Evolutionary conservation across 345 rosid genomes (phyloP).

Genomic region (Aquilaria sinensis): DNA sequence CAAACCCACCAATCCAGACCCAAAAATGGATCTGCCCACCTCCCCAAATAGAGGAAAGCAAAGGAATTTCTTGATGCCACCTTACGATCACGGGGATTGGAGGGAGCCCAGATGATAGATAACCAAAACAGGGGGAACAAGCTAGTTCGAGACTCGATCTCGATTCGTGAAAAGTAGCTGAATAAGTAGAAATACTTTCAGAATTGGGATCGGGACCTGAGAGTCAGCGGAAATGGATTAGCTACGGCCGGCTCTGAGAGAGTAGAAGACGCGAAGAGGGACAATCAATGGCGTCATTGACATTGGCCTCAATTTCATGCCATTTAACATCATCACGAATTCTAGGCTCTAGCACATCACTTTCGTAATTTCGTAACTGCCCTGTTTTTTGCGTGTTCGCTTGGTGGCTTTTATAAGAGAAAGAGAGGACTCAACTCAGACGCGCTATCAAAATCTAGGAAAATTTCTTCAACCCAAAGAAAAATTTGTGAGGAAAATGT

Average conservation of each 20-base stretch:
- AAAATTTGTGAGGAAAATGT: not conserved
- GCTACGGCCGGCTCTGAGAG: not conserved
- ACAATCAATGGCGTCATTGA: constrained; percentile 1
- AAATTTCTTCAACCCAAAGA: too few relatives aligned
- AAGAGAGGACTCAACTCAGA: not conserved
- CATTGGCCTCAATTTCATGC: not conserved
- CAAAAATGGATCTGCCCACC: constrained; percentile 40
- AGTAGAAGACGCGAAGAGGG: constrained; percentile 6
- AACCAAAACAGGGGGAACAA: not conserved
- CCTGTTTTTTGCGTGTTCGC: too few relatives aligned
- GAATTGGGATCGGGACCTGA: not conserved
- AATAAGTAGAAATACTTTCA: not conserved
- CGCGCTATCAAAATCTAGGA: not conserved
- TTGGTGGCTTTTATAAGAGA: not conserved
- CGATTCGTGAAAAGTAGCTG: not conserved
- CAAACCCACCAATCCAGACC: constrained; percentile 18
- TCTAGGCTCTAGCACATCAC: not conserved
- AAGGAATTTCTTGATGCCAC: constrained; percentile 6
- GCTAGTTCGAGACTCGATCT: not conserved
- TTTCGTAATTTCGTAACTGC: not conserved
- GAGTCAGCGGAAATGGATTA: not conserved
- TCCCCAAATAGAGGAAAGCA: constrained; percentile 7
- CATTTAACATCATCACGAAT: not conserved
- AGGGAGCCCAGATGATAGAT: constrained; percentile 3
- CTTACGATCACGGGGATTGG: constrained; percentile 5